Evolutionary conservation across 495 filamentous ascomycete genomes (phyloP), one percentile per base, ranked within the genome.

Genomic region (Hyaloscypha hepaticicola): DNA sequence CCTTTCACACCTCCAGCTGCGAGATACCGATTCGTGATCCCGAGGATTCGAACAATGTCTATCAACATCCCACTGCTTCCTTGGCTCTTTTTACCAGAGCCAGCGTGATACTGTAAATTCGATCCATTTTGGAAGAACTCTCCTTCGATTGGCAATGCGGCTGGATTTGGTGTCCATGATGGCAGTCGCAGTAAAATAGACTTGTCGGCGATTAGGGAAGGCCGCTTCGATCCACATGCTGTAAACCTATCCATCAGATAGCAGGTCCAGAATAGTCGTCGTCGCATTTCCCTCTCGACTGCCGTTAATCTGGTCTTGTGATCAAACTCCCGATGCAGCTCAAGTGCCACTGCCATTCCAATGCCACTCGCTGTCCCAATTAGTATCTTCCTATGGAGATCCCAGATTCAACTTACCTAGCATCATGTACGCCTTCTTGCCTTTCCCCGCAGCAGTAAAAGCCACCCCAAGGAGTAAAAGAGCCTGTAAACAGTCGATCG

Each of bases 351-450:
- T 11, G 87, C 87, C 90, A 93, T 94, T 11, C 88, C 89, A 41
- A 91, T 86, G 21, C 88, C 90, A 64, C 82, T 92, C 66, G 88
- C 90, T 93, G 66, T 8, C n/a, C 26, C 11, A 57, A 52, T 69
- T 53, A 72, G 70, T 28, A 11, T 60, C 41, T 31, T 45, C 26
- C 33, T 29, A 24, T 6, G 9, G 12, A 21, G 45, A 53, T 14
- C 61, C 22, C 49, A 5, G 27, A 31, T 33, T 19, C 5, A 56
- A 72, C 83, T 7, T 85, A 92, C 90, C 82, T 50, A 96, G 76
- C 22, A 90, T 81, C 91, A 96, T 96, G 69, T 91, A 94, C 1
- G 89, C 87, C 73, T 90, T 92, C 77, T 90, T 93, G 25, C 91
- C 88, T 67, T 88, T 85, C n/a, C 91, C 90, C 26, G 85, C 80